Conservation (phyloP, 352 stramenopile species). For the Phytophthora cryptogea region DNA sequence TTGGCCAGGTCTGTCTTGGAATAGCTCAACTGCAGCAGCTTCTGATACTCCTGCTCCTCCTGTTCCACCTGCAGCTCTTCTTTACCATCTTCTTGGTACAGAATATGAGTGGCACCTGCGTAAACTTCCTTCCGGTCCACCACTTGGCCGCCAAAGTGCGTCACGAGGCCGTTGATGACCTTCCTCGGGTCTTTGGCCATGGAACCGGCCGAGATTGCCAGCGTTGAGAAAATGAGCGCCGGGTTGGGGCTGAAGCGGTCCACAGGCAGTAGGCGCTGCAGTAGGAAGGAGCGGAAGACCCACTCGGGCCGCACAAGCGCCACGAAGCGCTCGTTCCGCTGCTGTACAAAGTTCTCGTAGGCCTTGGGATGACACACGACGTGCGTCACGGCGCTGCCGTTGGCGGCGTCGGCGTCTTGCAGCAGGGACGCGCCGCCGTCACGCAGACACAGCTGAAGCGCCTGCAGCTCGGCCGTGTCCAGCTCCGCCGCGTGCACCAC, state of each 20-base stretch:
- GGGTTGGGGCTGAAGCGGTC: constrained; percentile 83
- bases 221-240: constrained; percentile 72
- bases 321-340: constrained; percentile 71
- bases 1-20: constrained; percentile 48
- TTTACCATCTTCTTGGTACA: constrained; percentile 59
- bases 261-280: constrained; percentile 63
- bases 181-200: constrained; percentile 84
- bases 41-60: constrained; percentile 43
- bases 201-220: constrained; percentile 69
- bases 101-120: constrained; percentile 67
- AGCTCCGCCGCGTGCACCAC: constrained; percentile 61
- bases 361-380: constrained; percentile 70
- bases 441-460: constrained; percentile 63
- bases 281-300: constrained; percentile 75
- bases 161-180: constrained; percentile 79
- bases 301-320: constrained; percentile 78
- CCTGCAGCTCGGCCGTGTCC: constrained; percentile 36
- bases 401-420: constrained; percentile 23
- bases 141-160: constrained; percentile 81
- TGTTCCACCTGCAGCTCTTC: constrained; percentile 8
- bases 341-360: constrained; percentile 51
- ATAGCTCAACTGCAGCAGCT: constrained; percentile 49
- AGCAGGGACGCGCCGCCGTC: constrained; percentile 64
- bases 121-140: constrained; percentile 56
- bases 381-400: constrained; percentile 51